Percentiles rank a stretch among this genome's conserved stretches.
Evolutionary conservation across 257 asterid genomes (phyloP).

Genomic region (Haberlea rhodopensis): DNA sequence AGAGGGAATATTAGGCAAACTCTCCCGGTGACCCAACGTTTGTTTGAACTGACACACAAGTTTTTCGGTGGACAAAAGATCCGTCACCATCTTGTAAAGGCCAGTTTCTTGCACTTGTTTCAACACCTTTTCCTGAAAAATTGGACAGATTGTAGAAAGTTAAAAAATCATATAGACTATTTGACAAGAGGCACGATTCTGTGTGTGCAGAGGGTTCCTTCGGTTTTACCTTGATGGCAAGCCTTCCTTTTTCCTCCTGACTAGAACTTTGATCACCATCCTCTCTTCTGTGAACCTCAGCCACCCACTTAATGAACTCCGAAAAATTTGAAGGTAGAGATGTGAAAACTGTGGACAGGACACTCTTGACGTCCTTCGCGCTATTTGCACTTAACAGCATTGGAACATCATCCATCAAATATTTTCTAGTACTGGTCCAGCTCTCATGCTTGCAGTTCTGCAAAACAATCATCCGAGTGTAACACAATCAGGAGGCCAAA

Average conservation of each 20-base stretch:
- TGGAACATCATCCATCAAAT: slow-evolving; percentile 83
- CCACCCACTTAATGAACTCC: slow-evolving; percentile 90
- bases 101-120: slow-evolving; percentile 77
- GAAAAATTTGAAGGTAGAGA: slow-evolving; percentile 76
- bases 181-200: slow-evolving; percentile 1
- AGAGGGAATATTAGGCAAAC: slow-evolving; percentile 64
- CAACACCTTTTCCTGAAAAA: slow-evolving; percentile 79
- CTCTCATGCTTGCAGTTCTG: slow-evolving; percentile 98
- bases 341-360: slow-evolving; percentile 52
- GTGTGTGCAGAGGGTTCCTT: not conserved
- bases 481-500: slow-evolving; percentile 18
- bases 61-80: slow-evolving; percentile 48
- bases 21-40: slow-evolving; percentile 33
- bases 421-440: slow-evolving; percentile 77
- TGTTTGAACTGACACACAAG: slow-evolving; percentile 35
- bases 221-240: slow-evolving; percentile 67
- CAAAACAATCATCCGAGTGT: slow-evolving; percentile 23
- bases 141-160: slow-evolving; percentile 14
- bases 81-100: slow-evolving; percentile 68
- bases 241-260: slow-evolving; percentile 85
- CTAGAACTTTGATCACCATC: slow-evolving; percentile 60
- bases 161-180: not conserved
- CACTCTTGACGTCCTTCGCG: slow-evolving; percentile 55
- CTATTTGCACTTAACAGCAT: slow-evolving; percentile 51
- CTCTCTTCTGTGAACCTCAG: slow-evolving; percentile 82